Base-by-base conservation (phyloP, 805 yeast genomes). In the Pichia membranifaciens region DNA sequence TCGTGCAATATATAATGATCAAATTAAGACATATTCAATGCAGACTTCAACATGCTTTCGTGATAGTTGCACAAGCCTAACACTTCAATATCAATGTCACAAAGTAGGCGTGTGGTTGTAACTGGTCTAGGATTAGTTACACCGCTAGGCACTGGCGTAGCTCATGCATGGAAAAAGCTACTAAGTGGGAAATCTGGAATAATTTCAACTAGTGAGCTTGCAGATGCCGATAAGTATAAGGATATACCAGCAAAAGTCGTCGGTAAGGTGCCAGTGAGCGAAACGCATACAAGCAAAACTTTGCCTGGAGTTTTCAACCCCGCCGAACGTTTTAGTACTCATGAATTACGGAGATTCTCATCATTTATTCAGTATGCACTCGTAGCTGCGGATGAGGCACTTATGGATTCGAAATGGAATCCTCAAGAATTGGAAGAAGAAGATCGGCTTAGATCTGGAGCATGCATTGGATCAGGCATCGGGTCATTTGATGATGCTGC, bases 391-490 rank as follows among this genome's bases (percentile, higher is more conserved):
- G 62, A 73, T 25, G 90, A 87, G 62, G 98, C 98, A 0, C 58
- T 93, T 9, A 57, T 58, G 0, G 90, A 87, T 62, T 81, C 97
- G 0, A 63, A 72, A 29, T 74, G 82, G 74, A 49, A 58, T 25
- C 76, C 81, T 0, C 48, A 47, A 2, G 25, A 34, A 12, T 13
- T 49, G 18, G 48, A 66, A 1, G 66, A 64, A 1, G 59, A 62
- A 52, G 74, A 58, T 58, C 61, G 59, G 45, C 48, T 60, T 2
- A 56, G 64, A 37, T 67, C 79, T 3, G 95, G 97, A 2, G 89
- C 87, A 2, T 82, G 88, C n/a, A 77, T 91, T 8, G 99, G 98
- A 0, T 82, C 96, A 1, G 96, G 97, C 0, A 86, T 93, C 43
- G 98, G 97, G 0, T 86, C 95, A 2, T 73, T 91, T 41, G 82